A percentile compares a stretch with the other conserved stretches of the same genome.
Conservation (phyloP, 305 asterid genomes). For the Fraxinus nigra region DNA sequence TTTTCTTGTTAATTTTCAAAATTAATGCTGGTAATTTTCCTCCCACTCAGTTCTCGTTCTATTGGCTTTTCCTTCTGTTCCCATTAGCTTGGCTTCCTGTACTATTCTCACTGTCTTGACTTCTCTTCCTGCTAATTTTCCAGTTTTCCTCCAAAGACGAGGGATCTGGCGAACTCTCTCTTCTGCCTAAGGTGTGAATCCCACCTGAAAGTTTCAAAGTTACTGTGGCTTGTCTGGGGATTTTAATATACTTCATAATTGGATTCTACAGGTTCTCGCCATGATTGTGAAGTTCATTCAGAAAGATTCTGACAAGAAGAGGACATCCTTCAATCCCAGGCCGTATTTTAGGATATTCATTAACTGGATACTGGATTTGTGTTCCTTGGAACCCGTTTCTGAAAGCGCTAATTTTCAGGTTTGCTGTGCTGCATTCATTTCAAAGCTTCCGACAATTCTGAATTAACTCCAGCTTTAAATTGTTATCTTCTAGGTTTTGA, state of each 20-base stretch:
- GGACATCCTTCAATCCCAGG: conserved; percentile 70
- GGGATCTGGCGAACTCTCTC: conserved; percentile 64
- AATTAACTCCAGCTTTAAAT: not conserved
- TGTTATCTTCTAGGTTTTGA: conserved; percentile 59
- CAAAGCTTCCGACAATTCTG: not conserved
- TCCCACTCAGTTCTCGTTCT: not conserved
- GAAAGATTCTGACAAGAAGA: conserved; percentile 81
- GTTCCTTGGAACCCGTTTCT: conserved; percentile 82
- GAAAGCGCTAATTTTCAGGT: conserved; percentile 98
- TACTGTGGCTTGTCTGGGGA: conserved; percentile 13
- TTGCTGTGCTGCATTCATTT: conserved; percentile 9
- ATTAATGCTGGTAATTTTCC: not conserved
- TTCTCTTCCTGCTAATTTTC: conserved; percentile 22
- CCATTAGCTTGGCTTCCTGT: not conserved
- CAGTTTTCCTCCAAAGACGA: conserved; percentile 85
- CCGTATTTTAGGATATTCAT: conserved; percentile 91
- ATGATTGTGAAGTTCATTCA: conserved; percentile 78
- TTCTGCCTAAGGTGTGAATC: conserved; percentile 72
- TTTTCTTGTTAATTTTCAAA: not conserved
- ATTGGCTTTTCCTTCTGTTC: not conserved
- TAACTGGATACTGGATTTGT: conserved; percentile 85
- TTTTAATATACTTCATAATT: conserved; percentile 8
- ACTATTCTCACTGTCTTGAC: conserved; percentile 22
- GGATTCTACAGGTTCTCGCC: conserved; percentile 65
- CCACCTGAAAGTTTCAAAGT: conserved; percentile 1